A percentile compares a stretch with the other conserved stretches of the same genome.
phyloP scores from a whole-genome alignment of 805 yeast species.

The Zygotorulaspora chibaensis region DNA sequence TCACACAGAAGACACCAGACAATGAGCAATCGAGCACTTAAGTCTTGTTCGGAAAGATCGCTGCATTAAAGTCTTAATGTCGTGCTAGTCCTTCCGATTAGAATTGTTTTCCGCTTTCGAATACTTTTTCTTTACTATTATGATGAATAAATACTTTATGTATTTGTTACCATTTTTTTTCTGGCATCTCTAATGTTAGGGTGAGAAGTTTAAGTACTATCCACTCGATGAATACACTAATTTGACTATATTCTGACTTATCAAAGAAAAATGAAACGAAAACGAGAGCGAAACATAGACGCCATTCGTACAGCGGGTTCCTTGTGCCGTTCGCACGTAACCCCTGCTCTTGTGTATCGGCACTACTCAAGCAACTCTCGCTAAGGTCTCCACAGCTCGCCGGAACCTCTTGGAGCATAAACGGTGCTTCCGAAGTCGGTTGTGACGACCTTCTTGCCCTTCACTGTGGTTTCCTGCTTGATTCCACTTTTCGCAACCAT shows the following conservation, averaged over 20 bases:
- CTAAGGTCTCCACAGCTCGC: slow-evolving; percentile 56
- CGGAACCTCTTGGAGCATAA: slow-evolving; percentile 59
- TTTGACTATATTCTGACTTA: slow-evolving; percentile 61
- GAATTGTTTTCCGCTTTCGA: slow-evolving; percentile 9
- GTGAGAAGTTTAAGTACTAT: slow-evolving; percentile 45
- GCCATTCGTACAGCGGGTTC: too few relatives aligned
- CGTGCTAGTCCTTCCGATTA: slow-evolving; percentile 21
- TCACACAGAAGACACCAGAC: too few relatives aligned
- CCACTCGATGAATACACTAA: slow-evolving; percentile 75
- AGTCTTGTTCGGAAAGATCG: background rate
- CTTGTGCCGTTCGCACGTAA: too few relatives aligned
- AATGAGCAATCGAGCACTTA: too few relatives aligned
- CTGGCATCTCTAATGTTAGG: slow-evolving; percentile 94
- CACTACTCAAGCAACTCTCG: background rate
- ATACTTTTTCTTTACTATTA: slow-evolving; percentile 52
- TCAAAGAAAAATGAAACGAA: background rate
- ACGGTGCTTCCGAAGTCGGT: slow-evolving; percentile 46
- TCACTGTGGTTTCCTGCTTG: slow-evolving; percentile 15
- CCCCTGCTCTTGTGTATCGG: background rate
- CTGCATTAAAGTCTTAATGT: slow-evolving; percentile 13
- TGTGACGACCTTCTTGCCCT: slow-evolving; percentile 36
- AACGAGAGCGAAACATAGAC: background rate
- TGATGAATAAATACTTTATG: slow-evolving; percentile 27
- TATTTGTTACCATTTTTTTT: slow-evolving; percentile 46
- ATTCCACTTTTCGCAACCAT: slow-evolving; percentile 20